Conservation (phyloP, 2,329 filamentous ascomycete species). For the Botryotinia convoluta region DNA sequence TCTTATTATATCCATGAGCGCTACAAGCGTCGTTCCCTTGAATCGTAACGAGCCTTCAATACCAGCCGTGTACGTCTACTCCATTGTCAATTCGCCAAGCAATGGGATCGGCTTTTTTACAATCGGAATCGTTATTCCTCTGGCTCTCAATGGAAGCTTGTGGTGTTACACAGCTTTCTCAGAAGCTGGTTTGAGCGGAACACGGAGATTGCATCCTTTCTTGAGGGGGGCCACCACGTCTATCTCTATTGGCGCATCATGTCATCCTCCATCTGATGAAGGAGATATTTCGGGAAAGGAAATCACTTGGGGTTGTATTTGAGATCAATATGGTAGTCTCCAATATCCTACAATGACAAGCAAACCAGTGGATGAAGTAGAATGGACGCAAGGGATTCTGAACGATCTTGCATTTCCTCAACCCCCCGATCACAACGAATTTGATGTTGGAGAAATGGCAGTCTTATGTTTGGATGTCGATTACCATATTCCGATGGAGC, state of each 20-base stretch:
- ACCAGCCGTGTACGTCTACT: not conserved
- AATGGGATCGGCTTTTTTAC: not conserved
- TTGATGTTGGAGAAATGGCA: not conserved
- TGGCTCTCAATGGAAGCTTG: not conserved
- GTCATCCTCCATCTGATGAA: not conserved
- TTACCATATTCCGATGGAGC: not conserved
- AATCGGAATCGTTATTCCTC: not conserved
- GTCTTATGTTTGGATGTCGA: not conserved
- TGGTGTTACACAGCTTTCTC: not conserved
- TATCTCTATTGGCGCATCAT: not conserved
- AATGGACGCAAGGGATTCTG: not conserved
- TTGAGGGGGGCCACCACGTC: not conserved
- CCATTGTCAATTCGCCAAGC: not conserved
- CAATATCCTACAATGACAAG: not conserved
- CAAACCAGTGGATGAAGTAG: not conserved
- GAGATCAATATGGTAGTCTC: not conserved
- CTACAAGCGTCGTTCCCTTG: no score
- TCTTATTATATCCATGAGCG: not conserved
- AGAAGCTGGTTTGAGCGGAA: not conserved
- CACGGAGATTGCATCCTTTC: not conserved
- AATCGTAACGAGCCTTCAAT: no score
- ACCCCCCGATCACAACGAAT: not conserved
- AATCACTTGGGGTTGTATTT: not conserved
- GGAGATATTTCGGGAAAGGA: not conserved
- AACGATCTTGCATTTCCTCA: not conserved